Evolutionary conservation across 306 rosid genomes (phyloP).

Genomic region (Vicia villosa): DNA sequence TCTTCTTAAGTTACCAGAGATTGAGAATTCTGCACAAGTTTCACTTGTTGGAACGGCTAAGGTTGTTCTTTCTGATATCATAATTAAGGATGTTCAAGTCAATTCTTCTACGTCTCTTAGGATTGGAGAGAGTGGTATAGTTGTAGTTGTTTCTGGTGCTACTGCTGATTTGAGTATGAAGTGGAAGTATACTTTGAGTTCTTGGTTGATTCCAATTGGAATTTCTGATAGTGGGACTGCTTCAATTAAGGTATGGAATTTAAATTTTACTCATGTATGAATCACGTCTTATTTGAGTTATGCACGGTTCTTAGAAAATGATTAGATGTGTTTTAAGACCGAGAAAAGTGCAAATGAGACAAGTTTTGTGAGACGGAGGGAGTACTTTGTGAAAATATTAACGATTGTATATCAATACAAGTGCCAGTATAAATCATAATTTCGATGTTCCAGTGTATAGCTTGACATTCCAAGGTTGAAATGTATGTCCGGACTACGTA

Average conservation of each 20-base stretch:
- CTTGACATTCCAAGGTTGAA: too few relatives aligned
- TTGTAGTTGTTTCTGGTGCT: constrained; percentile 66
- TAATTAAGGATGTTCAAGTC: constrained; percentile 50
- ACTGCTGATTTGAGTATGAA: constrained; percentile 69
- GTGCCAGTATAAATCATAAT: too few relatives aligned
- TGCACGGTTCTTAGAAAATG: too few relatives aligned
- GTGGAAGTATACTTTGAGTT: constrained; percentile 61
- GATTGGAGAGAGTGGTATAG: constrained; percentile 65
- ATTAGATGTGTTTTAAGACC: too few relatives aligned
- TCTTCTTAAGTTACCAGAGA: constrained; percentile 62
- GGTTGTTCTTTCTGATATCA: constrained; percentile 66
- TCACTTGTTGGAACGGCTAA: constrained; percentile 62
- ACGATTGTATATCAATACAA: too few relatives aligned
- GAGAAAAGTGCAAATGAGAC: too few relatives aligned
- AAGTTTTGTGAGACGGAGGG: too few relatives aligned
- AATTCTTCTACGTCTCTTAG: constrained; percentile 57
- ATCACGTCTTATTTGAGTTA: too few relatives aligned
- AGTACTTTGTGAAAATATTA: too few relatives aligned
- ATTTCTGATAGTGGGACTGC: constrained; percentile 80
- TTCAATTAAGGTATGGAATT: constrained; percentile 62
- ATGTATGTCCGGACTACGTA: too few relatives aligned
- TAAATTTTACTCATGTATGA: too few relatives aligned
- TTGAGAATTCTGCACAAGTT: constrained; percentile 56
- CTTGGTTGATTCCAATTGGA: constrained; percentile 65
- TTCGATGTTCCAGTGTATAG: too few relatives aligned